Evolutionary conservation across 352 stramenopile species (phyloP).

Genomic region (Phytophthora megakarya): DNA sequence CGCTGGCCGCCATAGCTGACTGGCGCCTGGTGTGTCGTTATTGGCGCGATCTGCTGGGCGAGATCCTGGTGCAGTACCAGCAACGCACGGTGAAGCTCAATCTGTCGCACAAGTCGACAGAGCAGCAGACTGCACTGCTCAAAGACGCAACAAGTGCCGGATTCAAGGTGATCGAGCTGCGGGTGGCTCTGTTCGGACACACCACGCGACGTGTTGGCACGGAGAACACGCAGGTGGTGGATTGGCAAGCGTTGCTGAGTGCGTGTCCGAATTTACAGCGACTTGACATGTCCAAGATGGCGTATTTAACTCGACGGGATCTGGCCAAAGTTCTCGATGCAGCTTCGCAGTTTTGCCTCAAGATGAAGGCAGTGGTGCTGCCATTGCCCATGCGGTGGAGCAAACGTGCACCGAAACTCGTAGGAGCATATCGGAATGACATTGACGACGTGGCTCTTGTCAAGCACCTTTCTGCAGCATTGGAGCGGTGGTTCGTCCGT

Average conservation of each 20-base stretch:
- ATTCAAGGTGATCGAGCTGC: constrained; percentile 42
- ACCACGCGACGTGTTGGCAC: constrained; percentile 32
- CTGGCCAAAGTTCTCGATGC: constrained; percentile 45
- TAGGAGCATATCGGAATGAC: constrained; percentile 26
- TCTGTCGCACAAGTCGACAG: constrained; percentile 47
- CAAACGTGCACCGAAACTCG: constrained; percentile 33
- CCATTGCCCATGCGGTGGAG: constrained; percentile 50
- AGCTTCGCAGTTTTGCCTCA: constrained; percentile 45
- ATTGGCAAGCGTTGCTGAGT: constrained; percentile 46
- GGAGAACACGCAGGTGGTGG: constrained; percentile 36
- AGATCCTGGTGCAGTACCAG: constrained; percentile 50
- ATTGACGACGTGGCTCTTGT: constrained; percentile 39
- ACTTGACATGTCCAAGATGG: constrained; percentile 56
- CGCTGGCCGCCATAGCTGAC: constrained; percentile 40
- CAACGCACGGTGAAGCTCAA: constrained; percentile 50
- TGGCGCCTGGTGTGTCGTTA: constrained; percentile 52
- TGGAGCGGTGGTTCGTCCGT: constrained; percentile 47
- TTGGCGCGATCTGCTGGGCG: constrained; percentile 54
- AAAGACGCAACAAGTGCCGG: constrained; percentile 28
- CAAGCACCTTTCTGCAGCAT: constrained; percentile 32
- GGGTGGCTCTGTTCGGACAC: constrained; percentile 57
- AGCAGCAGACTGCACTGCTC: constrained; percentile 32
- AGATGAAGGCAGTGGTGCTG: constrained; percentile 50
- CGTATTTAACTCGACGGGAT: constrained; percentile 49
- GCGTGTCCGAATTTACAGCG: constrained; percentile 51